Conservation (phyloP, 371 early-diverging fungal species). For the Lichtheimia hyalospora region DNA sequence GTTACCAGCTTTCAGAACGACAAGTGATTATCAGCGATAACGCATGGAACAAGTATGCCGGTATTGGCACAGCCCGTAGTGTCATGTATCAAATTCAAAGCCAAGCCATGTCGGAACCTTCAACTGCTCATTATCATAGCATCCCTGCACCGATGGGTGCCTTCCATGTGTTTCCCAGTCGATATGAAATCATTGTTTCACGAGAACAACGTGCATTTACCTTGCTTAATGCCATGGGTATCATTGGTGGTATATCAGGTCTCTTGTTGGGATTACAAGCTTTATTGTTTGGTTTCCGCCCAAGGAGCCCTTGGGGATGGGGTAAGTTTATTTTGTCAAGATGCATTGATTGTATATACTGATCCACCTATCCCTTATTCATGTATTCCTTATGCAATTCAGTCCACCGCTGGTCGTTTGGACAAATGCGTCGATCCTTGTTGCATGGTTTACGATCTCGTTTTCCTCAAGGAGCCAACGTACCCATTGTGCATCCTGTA, state of each 20-base stretch:
- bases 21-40: constrained; percentile 10
- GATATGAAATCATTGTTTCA: constrained; percentile 11
- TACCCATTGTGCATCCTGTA: constrained; percentile 37
- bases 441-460: constrained; percentile 19
- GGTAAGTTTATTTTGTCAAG: too few species aligned
- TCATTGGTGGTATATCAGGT: constrained; percentile 38
- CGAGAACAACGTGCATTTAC: constrained; percentile 34
- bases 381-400: neutral
- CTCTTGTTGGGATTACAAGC: constrained; percentile 24
- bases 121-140: neutral
- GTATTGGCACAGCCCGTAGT: constrained; percentile 13
- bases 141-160: constrained; percentile 19
- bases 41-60: constrained; percentile 30
- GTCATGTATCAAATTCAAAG: constrained; percentile 5
- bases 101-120: constrained; percentile 12
- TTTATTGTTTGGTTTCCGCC: constrained; percentile 33
- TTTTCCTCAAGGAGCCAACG: constrained; percentile 22
- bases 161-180: constrained; percentile 20
- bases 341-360: too few species aligned
- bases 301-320: constrained; percentile 33
- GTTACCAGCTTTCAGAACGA: constrained; percentile 20
- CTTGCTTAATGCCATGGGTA: constrained; percentile 31
- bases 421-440: constrained; percentile 22
- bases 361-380: too few species aligned
- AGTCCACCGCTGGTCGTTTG: constrained; percentile 31